These are phyloP conservation scores for Neurospora intermedia DNA, from an alignment of 495 filamentous ascomycete species.

Conservation along the genomic window DNA sequence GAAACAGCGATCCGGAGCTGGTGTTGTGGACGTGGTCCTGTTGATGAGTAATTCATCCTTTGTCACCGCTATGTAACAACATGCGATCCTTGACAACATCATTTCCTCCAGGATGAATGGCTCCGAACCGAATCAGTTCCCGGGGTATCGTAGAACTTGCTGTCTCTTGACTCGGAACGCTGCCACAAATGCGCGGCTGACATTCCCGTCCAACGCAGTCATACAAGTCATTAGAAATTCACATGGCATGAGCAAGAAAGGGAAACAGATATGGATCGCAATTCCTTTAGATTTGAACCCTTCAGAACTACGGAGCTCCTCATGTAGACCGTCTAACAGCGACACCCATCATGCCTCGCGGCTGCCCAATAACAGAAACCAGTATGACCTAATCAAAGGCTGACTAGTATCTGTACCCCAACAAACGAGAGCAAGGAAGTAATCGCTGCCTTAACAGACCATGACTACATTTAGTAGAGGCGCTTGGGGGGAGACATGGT, in stretches of 20 bases:
- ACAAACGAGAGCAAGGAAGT: not conserved
- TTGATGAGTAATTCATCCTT: not conserved
- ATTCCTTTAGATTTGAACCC: not conserved
- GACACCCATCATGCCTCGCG: not conserved
- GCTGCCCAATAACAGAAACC: not conserved
- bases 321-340: not conserved
- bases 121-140: not conserved
- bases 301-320: not conserved
- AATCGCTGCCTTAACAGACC: not conserved
- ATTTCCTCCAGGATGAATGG: not conserved
- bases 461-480: constrained; percentile 57
- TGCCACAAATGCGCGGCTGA: not conserved
- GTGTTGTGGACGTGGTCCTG: not conserved
- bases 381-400: not conserved
- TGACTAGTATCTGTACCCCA: not conserved
- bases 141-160: not conserved
- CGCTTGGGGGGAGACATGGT: constrained; percentile 97
- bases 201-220: not conserved
- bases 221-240: not conserved
- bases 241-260: not conserved
- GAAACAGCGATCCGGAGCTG: not conserved
- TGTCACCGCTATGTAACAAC: not conserved
- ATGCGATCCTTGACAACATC: not conserved
- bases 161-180: not conserved
- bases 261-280: not conserved